Evolutionary conservation across 73 alveolate genomes (phyloP), one percentile per base, ranked within the genome.

Genomic region (Stentor coeruleus): DNA sequence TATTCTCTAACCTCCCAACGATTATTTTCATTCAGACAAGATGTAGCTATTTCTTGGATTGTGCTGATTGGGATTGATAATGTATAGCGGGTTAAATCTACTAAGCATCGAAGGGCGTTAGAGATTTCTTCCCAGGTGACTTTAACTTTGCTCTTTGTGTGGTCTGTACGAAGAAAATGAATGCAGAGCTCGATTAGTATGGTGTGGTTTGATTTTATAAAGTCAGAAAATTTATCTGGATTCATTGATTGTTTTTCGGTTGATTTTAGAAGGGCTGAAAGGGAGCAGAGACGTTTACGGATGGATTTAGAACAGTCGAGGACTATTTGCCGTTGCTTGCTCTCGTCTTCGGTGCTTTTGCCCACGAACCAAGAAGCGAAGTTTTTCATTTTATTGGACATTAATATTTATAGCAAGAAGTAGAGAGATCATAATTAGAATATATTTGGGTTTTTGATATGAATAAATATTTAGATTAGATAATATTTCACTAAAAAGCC

Each of bases 341-440:
- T 66, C 33, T 66, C 79, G n/a, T 66, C 79, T 66, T 66, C 79
- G 37, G 14, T 66, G 79, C 49, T 28, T 66, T 66, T 66, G 79
- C 79, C 79, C 39, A 66, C 37, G 36, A 66, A 33, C 79, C 79
- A 66, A 33, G 40, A 20, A 0, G 79, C 37, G 37, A 66, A 31
- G n/a, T 40, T 40, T 66, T 66, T 66, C 79, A 66, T 66, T 66
- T 49, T 11, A 11, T 49, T 49, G 20, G 66, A n/a, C n/a, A n/a
- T n/a, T n/a, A n/a, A n/a, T n/a, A n/a, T n/a, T n/a, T n/a, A n/a
- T n/a, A n/a, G n/a, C n/a, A n/a, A n/a, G n/a, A n/a, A n/a, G n/a
- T n/a, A n/a, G n/a, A n/a, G n/a, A n/a, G n/a, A n/a, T n/a, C n/a
- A n/a, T n/a, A n/a, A n/a, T n/a, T n/a, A n/a, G n/a, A n/a, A n/a